These are phyloP conservation scores for Hylodesmum podocarpum DNA, from an alignment of 306 rosid species.

Conservation along the genomic window DNA sequence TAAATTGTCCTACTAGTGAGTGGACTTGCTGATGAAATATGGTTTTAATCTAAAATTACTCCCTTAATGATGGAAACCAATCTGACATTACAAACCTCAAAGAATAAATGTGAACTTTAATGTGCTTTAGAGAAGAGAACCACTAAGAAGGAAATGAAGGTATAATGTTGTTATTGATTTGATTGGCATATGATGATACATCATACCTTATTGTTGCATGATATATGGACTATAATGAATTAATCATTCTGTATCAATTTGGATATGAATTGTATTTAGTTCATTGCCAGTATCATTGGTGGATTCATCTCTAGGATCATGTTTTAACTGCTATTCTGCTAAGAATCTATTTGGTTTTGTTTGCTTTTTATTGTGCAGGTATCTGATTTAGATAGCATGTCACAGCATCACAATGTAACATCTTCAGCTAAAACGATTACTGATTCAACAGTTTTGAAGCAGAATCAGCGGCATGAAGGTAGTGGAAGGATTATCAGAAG, in stretches of 20 bases:
- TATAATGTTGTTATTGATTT: not conserved
- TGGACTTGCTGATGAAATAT: not conserved
- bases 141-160: constrained; percentile 3
- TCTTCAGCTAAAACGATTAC: constrained; percentile 38
- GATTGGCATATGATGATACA: not conserved
- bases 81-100: not conserved
- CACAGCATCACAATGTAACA: constrained; percentile 40
- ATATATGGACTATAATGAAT: constrained; percentile 15
- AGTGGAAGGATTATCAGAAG: constrained; percentile 57
- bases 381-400: constrained; percentile 34
- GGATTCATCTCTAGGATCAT: not conserved
- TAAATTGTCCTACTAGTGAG: not conserved
- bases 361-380: constrained; percentile 38
- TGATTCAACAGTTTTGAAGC: constrained; percentile 45
- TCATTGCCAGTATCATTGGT: constrained; percentile 13
- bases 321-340: not conserved
- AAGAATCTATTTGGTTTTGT: constrained; percentile 16
- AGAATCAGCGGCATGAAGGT: constrained; percentile 53
- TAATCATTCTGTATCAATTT: not conserved
- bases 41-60: not conserved
- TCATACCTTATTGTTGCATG: not conserved
- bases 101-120: constrained; percentile 6
- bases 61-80: not conserved
- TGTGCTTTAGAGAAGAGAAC: constrained; percentile 13
- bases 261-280: constrained; percentile 8